Evolutionary conservation across 352 stramenopile species (phyloP).

Genomic region (Globisporangium viniferum): DNA sequence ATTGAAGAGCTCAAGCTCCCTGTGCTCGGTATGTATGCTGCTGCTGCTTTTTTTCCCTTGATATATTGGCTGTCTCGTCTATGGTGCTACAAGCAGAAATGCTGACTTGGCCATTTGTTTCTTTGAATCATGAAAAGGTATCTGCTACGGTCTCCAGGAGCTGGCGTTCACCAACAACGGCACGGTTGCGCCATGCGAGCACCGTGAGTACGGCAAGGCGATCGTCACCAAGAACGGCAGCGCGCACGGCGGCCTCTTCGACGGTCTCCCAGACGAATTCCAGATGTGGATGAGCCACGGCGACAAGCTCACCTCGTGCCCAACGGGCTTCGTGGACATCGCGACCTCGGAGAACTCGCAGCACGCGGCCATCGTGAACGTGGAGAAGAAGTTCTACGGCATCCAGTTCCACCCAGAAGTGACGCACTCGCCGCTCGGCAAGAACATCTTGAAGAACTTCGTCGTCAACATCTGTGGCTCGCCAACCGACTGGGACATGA

Average conservation of each 20-base stretch:
- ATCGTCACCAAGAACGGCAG: slow-evolving; percentile 79
- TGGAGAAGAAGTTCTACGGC: slow-evolving; percentile 93
- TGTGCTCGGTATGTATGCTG: slow-evolving; percentile 76
- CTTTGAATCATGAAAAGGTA: slow-evolving; percentile 45
- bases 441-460: slow-evolving; percentile 97
- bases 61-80: slow-evolving; percentile 7
- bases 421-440: slow-evolving; percentile 95
- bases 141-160: slow-evolving; percentile 97
- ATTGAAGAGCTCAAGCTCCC: slow-evolving; percentile 95
- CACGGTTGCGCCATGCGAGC: slow-evolving; percentile 89
- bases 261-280: slow-evolving; percentile 91
- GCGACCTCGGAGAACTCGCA: slow-evolving; percentile 88
- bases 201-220: slow-evolving; percentile 98
- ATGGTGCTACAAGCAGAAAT: slow-evolving; percentile 2
- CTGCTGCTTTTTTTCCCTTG: background rate
- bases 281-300: slow-evolving; percentile 99
- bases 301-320: slow-evolving; percentile 95
- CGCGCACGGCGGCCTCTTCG: slow-evolving; percentile 80
- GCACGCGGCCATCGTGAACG: slow-evolving; percentile 95
- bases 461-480: slow-evolving; percentile 94
- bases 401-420: slow-evolving; percentile 98
- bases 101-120: slow-evolving; percentile 9
- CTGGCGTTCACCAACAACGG: slow-evolving; percentile 96
- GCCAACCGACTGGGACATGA: slow-evolving; percentile 98
- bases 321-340: slow-evolving; percentile 91